These are phyloP conservation scores for Vitis hybrid DNA, from an alignment of 177 flowering plant genomes.

Conservation along the genomic window DNA sequence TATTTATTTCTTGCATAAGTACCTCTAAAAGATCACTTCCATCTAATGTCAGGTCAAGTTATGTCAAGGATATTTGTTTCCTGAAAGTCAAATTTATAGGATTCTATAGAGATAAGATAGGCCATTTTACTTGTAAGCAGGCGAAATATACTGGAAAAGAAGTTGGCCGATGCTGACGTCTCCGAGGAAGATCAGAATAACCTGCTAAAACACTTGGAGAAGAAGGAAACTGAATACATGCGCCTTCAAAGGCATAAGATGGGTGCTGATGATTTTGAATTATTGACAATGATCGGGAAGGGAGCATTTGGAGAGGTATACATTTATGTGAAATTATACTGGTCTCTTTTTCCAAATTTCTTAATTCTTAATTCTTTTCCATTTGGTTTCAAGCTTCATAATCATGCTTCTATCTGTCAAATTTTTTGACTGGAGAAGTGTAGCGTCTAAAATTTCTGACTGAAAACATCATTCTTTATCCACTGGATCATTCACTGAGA, in stretches of 20 bases:
- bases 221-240: constrained; percentile 92
- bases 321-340: neutral
- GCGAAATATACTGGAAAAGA: constrained; percentile 63
- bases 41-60: neutral
- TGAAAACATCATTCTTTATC: too few relatives aligned
- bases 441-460: too few relatives aligned
- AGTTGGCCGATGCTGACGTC: constrained; percentile 89
- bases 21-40: neutral
- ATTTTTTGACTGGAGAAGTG: too few relatives aligned
- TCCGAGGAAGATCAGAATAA: constrained; percentile 89
- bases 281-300: constrained; percentile 87
- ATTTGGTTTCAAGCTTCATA: neutral
- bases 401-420: too few relatives aligned
- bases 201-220: constrained; percentile 72
- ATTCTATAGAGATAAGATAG: neutral
- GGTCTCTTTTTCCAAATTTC: neutral
- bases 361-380: neutral
- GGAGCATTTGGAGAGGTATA: constrained; percentile 95
- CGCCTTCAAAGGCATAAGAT: constrained; percentile 91
- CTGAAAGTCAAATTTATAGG: neutral
- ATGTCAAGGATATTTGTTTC: neutral
- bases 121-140: constrained; percentile 25
- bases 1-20: too few relatives aligned
- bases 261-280: constrained; percentile 88
- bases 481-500: too few relatives aligned